Base-by-base conservation (phyloP, 1,284 basidiomycete species). In the Caloboletus inedulis region DNA sequence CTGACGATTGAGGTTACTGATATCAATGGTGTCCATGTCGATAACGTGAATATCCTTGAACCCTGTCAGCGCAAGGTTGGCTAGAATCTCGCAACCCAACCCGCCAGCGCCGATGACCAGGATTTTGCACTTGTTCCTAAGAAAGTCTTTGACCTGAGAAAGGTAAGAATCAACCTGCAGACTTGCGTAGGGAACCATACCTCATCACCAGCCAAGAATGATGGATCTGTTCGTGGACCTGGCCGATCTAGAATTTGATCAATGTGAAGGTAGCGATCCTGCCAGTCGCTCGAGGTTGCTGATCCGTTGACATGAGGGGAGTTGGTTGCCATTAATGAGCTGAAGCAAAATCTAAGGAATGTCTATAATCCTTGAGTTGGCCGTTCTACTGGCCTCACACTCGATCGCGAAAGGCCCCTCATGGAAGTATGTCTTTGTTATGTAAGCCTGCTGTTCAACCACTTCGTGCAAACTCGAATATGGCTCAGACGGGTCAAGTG, bases 21-120 rank as follows among this genome's bases (percentile, higher is more conserved):
- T 92, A 71, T 99, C 97, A 69, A 99, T 99, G 5, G 96, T 98
- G 76, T 99, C 97, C 96, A 99, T 99, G 77, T 99, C 97, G 68
- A 99, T 99, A 60, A 99, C 94, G 76, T 99, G 93, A 57, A 99
- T 97, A 66, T 99, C 89, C 68, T 89, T 90, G 82, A 99, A 99
- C 19, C 97, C 97, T 48, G 91, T 88, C 58, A 98, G 74, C 23
- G 94, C 94, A 45, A 97, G 81, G 72, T 97, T 95, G 57, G 93
- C 89, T 34, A 97, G 78, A 63, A 97, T 96, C 77, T 97, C 94
- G 73, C 94, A 98, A 29, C 94, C 94, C 42, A 98, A 75, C 47
- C 94, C 94, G 40, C 94, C 95, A 27, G 94, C 95, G 41, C 94
- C 97, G 61, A 99, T 98, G 58, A 99, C 96, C 43, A 99, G 83